Conservation (phyloP, 345 rosid genomes). For the Citrus medica region DNA sequence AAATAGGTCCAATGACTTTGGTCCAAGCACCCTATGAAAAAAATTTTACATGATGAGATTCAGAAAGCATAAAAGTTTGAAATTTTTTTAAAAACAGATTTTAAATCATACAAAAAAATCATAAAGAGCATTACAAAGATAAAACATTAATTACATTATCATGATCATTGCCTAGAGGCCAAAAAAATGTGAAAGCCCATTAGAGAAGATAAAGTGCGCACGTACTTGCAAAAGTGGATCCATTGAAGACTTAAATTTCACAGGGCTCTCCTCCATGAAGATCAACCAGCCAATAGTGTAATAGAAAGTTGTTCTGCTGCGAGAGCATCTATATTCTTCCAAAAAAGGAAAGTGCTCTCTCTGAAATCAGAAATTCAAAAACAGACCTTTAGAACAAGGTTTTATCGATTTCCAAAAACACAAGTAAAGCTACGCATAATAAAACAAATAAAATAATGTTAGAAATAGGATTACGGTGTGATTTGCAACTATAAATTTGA, state of each 20-base stretch:
- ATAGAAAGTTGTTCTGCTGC: constrained; percentile 95
- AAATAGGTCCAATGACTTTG: background rate
- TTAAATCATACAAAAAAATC: too few relatives aligned
- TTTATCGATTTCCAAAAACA: background rate
- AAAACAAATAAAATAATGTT: constrained; percentile 8
- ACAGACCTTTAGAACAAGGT: constrained; percentile 1
- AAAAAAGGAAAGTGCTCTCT: constrained; percentile 95
- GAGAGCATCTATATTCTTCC: constrained; percentile 87
- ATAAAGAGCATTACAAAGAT: background rate
- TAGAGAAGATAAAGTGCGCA: constrained; percentile 24
- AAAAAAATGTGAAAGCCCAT: background rate
- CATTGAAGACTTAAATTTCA: constrained; percentile 97
- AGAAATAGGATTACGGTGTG: constrained; percentile 68
- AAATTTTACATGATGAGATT: background rate
- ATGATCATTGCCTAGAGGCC: background rate
- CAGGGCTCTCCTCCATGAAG: constrained; percentile 94
- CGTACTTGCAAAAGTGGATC: constrained; percentile 89
- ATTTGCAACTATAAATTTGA: constrained; percentile 88
- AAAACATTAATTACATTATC: background rate
- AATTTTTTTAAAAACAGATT: too few relatives aligned
- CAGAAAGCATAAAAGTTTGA: background rate
- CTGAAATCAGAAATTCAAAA: constrained; percentile 43
- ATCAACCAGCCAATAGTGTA: constrained; percentile 96
- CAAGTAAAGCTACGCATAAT: constrained; percentile 11
- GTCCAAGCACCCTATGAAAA: background rate